Evolutionary conservation across 2,329 filamentous ascomycete species (phyloP).

Genomic region (Trichoderma koningii): DNA sequence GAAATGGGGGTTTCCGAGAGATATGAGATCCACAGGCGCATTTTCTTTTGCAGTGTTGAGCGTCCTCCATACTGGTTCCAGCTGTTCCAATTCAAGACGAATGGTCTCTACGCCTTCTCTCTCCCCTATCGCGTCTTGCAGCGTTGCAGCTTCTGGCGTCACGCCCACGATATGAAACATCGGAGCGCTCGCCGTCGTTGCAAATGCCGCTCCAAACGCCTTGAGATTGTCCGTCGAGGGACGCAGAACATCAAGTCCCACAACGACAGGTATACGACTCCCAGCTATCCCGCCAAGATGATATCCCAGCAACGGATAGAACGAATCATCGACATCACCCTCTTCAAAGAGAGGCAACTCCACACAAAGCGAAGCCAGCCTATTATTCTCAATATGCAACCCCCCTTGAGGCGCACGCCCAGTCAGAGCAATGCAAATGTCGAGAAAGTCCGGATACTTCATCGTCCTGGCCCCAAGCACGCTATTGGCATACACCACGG

Average conservation of each 20-base stretch:
- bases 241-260: constrained; percentile 36
- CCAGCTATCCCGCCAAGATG: constrained; percentile 38
- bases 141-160: constrained; percentile 41
- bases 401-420: constrained; percentile 52
- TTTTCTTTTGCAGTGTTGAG: constrained; percentile 28
- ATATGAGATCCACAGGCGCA: constrained; percentile 41
- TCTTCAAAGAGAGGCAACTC: neutral
- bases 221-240: constrained; percentile 42
- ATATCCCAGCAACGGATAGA: constrained; percentile 46
- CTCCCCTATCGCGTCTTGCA: constrained; percentile 18
- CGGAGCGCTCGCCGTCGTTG: constrained; percentile 44
- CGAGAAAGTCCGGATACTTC: constrained; percentile 50
- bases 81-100: neutral
- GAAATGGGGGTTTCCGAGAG: constrained; percentile 50
- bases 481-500: constrained; percentile 50
- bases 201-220: constrained; percentile 49
- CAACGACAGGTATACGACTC: constrained; percentile 40
- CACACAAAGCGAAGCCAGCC: constrained; percentile 44
- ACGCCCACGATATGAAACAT: constrained; percentile 49
- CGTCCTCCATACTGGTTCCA: constrained; percentile 19
- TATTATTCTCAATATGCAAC: constrained; percentile 47
- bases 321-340: constrained; percentile 40
- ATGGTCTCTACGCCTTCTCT: neutral
- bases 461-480: constrained; percentile 47
- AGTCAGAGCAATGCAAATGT: constrained; percentile 47